Percentiles rank a stretch among this genome's conserved stretches.
Conservation (phyloP, 1,284 basidiomycete species). For the Pseudozyma flocculosa region DNA sequence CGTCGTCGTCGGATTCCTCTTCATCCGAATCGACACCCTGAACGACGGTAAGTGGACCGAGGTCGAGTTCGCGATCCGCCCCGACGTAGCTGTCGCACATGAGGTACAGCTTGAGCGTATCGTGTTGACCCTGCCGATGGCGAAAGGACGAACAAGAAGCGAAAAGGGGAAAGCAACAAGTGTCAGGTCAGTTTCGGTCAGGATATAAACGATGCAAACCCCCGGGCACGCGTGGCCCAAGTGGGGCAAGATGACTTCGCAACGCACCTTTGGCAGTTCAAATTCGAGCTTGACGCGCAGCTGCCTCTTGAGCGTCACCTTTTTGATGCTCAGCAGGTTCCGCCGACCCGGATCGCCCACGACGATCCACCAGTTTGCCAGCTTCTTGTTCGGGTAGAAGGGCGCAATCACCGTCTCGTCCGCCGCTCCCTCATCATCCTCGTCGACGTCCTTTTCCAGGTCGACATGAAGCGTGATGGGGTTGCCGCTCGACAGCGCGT, state of each 20-base stretch:
- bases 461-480: constrained; percentile 79
- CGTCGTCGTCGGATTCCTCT: too few species aligned
- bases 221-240: too few species aligned
- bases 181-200: not conserved
- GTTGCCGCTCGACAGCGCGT: constrained; percentile 77
- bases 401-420: constrained; percentile 79
- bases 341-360: constrained; percentile 74
- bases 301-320: constrained; percentile 73
- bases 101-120: constrained; percentile 78
- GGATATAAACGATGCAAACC: too few species aligned
- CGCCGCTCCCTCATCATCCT: constrained; percentile 71
- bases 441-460: constrained; percentile 82
- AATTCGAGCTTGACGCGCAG: constrained; percentile 85
- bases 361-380: constrained; percentile 96
- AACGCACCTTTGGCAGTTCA: constrained; percentile 59
- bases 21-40: constrained; percentile 27
- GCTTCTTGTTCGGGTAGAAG: constrained; percentile 85
- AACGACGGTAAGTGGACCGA: constrained; percentile 42
- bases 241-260: too few species aligned
- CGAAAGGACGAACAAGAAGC: not conserved
- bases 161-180: not conserved
- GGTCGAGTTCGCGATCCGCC: constrained; percentile 49
- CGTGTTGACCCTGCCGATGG: constrained; percentile 73
- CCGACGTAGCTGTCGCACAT: constrained; percentile 81
- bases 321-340: constrained; percentile 87